A percentile compares a stretch with the other conserved stretches of the same genome.
phyloP scores from a whole-genome alignment of 257 asterid species.

The Oldenlandia corymbosa region DNA sequence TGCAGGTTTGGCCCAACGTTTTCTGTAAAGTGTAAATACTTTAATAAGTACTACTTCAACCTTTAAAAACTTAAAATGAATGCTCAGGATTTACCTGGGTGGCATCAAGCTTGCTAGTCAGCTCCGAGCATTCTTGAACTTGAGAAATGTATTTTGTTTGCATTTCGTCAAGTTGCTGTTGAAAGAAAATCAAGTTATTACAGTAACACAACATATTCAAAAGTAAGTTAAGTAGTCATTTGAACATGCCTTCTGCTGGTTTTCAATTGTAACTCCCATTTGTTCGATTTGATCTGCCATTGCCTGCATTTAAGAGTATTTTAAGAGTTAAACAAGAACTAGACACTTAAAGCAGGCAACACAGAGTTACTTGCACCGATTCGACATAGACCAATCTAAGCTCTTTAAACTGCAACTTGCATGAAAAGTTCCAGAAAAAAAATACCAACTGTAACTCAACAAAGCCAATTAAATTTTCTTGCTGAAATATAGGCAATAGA shows the following conservation, averaged over 20 bases:
- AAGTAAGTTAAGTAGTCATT: neutral
- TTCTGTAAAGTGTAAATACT: slow-evolving; percentile 56
- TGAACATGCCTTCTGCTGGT: slow-evolving; percentile 48
- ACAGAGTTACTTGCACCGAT: neutral
- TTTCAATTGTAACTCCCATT: slow-evolving; percentile 64
- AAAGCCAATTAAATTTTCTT: neutral
- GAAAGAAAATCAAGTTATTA: slow-evolving; percentile 6
- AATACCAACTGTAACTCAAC: neutral
- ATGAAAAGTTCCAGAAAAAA: too few species aligned
- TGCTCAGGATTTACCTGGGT: slow-evolving; percentile 37
- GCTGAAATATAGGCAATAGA: neutral
- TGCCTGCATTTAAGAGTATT: slow-evolving; percentile 32
- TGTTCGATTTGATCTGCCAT: slow-evolving; percentile 93
- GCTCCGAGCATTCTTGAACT: slow-evolving; percentile 53
- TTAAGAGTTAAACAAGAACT: slow-evolving; percentile 7
- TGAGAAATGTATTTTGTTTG: slow-evolving; percentile 48
- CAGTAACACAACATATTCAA: neutral
- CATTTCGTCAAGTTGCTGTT: slow-evolving; percentile 60
- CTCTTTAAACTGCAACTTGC: too few species aligned
- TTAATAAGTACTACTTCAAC: slow-evolving; percentile 25
- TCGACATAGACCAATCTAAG: too few species aligned
- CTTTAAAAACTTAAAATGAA: neutral
- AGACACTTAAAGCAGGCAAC: neutral
- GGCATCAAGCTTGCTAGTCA: slow-evolving; percentile 55
- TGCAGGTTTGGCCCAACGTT: slow-evolving; percentile 50